phyloP scores from a whole-genome alignment of 306 rosid genomes.

The Acmispon strigosus region DNA sequence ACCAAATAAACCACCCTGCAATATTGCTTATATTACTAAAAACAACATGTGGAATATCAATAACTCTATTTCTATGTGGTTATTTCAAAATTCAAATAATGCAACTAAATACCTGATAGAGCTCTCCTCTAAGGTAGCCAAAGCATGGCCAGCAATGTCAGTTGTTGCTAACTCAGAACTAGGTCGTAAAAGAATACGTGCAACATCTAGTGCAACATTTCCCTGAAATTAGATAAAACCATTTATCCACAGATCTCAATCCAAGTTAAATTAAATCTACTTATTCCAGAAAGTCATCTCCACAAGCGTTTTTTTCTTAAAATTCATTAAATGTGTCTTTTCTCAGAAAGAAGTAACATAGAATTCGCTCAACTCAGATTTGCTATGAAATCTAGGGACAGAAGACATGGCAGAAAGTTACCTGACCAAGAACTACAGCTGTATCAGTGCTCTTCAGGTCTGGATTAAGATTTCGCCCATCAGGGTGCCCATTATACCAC shows the following conservation, averaged over 20 bases:
- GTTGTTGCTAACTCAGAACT: slow-evolving; percentile 65
- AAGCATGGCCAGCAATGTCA: slow-evolving; percentile 80
- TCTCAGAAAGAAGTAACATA: background rate
- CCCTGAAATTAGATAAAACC: slow-evolving; percentile 53
- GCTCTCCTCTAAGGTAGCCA: slow-evolving; percentile 72
- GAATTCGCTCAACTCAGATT: background rate
- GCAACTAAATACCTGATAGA: slow-evolving; percentile 57
- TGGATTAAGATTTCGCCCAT: slow-evolving; percentile 64
- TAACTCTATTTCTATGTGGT: background rate
- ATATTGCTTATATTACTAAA: slow-evolving; percentile 15
- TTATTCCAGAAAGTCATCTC: background rate
- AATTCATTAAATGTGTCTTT: background rate
- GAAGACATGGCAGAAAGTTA: slow-evolving; percentile 21
- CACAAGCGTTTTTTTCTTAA: background rate
- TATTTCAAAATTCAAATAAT: slow-evolving; percentile 4
- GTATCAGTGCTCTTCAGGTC: slow-evolving; percentile 69
- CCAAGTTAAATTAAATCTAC: background rate
- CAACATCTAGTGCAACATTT: slow-evolving; percentile 92
- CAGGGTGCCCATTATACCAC: slow-evolving; percentile 99
- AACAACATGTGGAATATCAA: background rate
- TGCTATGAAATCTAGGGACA: background rate
- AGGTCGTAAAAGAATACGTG: slow-evolving; percentile 77
- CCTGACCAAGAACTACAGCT: slow-evolving; percentile 96
- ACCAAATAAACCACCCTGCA: slow-evolving; percentile 84
- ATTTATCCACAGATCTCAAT: slow-evolving; percentile 5